These are phyloP conservation scores for Lactarius sanguifluus DNA, from an alignment of 768 basidiomycete species.

Conservation along the genomic window DNA sequence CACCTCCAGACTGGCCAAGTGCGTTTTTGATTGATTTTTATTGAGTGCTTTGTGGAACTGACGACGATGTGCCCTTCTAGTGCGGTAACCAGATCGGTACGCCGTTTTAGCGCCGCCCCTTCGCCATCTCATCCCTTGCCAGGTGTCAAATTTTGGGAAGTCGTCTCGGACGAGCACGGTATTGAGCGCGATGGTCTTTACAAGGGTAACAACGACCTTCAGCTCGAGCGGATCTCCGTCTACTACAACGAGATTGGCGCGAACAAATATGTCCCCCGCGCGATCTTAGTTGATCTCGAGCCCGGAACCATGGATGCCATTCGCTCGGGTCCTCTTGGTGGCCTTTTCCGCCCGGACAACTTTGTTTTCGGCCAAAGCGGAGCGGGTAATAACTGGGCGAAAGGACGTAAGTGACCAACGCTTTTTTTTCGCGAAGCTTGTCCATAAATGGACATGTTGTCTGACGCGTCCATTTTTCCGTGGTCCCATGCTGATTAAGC, in stretches of 20 bases:
- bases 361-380: slow-evolving; percentile 98
- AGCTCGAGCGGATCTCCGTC: slow-evolving; percentile 95
- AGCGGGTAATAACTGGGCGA: slow-evolving; percentile 99
- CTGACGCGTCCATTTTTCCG: slow-evolving; percentile 30
- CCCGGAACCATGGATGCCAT: slow-evolving; percentile 96
- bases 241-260: slow-evolving; percentile 97
- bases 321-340: slow-evolving; percentile 85
- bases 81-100: slow-evolving; percentile 99
- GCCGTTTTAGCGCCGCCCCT: slow-evolving; percentile 35
- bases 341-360: slow-evolving; percentile 96
- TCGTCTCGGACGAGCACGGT: slow-evolving; percentile 97
- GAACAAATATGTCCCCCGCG: slow-evolving; percentile 98
- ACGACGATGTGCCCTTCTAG: slow-evolving; percentile 43
- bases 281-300: slow-evolving; percentile 96
- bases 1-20: slow-evolving; percentile 99
- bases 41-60: slow-evolving; percentile 23
- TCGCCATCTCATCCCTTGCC: slow-evolving; percentile 21
- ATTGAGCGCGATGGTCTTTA: slow-evolving; percentile 92
- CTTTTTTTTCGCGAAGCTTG: not conserved
- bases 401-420: slow-evolving; percentile 80
- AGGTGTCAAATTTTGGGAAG: slow-evolving; percentile 98
- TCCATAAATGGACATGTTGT: slow-evolving; percentile 12
- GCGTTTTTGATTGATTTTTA: slow-evolving; percentile 32
- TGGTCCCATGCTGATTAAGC: slow-evolving; percentile 25
- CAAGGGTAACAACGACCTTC: slow-evolving; percentile 91